These are phyloP conservation scores for Rhodofomes roseus DNA, from an alignment of 1,284 basidiomycete genomes.

Conservation along the genomic window DNA sequence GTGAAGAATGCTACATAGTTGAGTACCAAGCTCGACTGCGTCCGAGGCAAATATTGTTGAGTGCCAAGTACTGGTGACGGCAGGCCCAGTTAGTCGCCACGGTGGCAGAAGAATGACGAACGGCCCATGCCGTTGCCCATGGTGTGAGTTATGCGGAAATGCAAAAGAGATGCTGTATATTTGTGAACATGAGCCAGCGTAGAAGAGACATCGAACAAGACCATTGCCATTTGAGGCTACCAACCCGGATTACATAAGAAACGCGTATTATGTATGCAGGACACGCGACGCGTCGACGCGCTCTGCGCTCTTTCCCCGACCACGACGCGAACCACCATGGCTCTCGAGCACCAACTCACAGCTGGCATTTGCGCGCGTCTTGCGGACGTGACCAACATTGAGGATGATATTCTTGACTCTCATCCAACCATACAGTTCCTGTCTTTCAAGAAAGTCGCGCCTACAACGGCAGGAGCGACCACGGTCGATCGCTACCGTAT, in stretches of 20 bases:
- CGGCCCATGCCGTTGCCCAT: too few relatives aligned
- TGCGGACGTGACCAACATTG: conserved; percentile 40
- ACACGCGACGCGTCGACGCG: conserved; percentile 13
- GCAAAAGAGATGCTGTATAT: too few relatives aligned
- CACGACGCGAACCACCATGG: conserved; percentile 18
- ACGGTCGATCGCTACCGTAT: conserved; percentile 61
- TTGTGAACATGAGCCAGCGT: too few relatives aligned
- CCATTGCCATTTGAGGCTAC: not conserved
- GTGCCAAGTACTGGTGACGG: too few relatives aligned
- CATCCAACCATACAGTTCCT: conserved; percentile 77
- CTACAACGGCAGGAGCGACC: conserved; percentile 35
- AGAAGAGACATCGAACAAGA: not conserved
- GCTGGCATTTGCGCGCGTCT: conserved; percentile 55
- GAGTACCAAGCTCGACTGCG: too few relatives aligned
- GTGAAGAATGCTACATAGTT: too few relatives aligned
- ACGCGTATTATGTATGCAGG: conserved; percentile 1
- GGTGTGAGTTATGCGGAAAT: too few relatives aligned
- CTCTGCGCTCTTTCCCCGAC: conserved; percentile 12
- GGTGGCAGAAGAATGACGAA: too few relatives aligned
- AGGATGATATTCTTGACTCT: conserved; percentile 48
- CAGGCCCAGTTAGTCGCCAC: too few relatives aligned
- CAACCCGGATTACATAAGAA: not conserved
- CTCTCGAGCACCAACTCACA: conserved; percentile 43
- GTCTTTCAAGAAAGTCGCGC: conserved; percentile 75
- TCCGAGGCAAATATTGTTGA: too few relatives aligned